Evolutionary conservation across 805 yeast genomes (phyloP), one percentile per base, ranked within the genome.

Genomic region (Maudiozyma bulderi): DNA sequence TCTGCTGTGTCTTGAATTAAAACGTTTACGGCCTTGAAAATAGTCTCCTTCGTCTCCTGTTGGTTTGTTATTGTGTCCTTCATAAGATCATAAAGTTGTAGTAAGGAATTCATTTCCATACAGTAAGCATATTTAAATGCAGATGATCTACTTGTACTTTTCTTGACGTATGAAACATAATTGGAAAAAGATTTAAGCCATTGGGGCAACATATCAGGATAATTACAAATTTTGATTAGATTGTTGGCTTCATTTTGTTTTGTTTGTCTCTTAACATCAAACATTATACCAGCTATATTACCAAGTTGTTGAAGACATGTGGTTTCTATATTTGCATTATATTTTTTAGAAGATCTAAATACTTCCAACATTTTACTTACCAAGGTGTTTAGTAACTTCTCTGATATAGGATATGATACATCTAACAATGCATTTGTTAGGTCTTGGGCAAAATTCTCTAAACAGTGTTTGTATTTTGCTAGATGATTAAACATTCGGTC

Each of bases 331-430:
- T 59, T 50, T 1, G 75, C 66, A 0, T 73, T 44, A 42, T 69
- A 66, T 31, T 64, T 66, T 10, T 72, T 72, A 2, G 72, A 51
- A 6, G 69, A 55, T 8, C 60, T 66, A 51, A 74, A 67, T 1
- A 71, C 59, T 20, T 53, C 55, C 45, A 80, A 58, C 26, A 82
- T 57, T 6, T 73, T 66, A 39, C 67, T 72, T 57, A 75, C 65
- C 2, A 82, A 48, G 1, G 79, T 68, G 7, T 58, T 59, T 6
- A 84, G 61, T 13, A 84, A 54, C 0, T 69, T 54, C 51, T 78
- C 85, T 1, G 82, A 72, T 0, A 77, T 78, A 0, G 87, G 72
- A 78, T 83, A 86, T 48, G 79, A 82, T 0, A 88, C 86, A 8
- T 62, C 62, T 1, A 67, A 61, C 8, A 84, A 56, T 47, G 84